A percentile compares a stretch with the other conserved stretches of the same genome.
phyloP scores from a whole-genome alignment of 208 protist species.

The Leishmania martiniquensis region DNA sequence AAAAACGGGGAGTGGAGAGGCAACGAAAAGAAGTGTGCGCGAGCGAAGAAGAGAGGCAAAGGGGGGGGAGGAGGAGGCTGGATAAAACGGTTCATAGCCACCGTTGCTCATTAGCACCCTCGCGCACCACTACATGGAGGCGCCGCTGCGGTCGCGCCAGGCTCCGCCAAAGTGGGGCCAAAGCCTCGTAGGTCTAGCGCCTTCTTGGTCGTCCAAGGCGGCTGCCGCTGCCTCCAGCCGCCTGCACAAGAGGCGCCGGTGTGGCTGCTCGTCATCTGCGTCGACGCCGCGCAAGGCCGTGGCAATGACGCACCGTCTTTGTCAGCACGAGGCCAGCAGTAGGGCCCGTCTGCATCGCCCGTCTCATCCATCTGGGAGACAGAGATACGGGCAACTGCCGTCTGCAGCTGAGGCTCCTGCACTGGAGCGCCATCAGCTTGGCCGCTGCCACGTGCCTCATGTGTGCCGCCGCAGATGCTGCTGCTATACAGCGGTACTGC shows the following conservation, averaged over 20 bases:
- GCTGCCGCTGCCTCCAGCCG: background rate
- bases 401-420: conserved; percentile 14
- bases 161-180: conserved; percentile 8
- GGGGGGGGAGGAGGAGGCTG: background rate
- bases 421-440: background rate
- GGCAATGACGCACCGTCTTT: background rate
- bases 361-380: conserved; percentile 7
- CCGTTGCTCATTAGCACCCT: conserved; percentile 3
- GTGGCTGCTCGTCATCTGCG: background rate
- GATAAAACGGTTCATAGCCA: background rate
- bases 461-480: background rate
- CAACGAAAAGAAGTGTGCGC: background rate
- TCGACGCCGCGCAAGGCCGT: background rate
- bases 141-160: background rate
- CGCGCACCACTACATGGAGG: background rate
- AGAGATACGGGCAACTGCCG: conserved; percentile 14
- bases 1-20: background rate
- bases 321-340: background rate
- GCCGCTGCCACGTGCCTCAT: background rate
- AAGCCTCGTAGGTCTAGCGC: conserved; percentile 50
- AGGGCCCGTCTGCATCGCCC: background rate
- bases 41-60: background rate
- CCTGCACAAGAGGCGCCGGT: background rate
- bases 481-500: conserved; percentile 10
- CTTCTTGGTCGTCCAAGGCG: conserved; percentile 14